Percentiles rank a stretch among this genome's conserved stretches.
These are phyloP conservation scores for Colletotrichum siamense DNA, from an alignment of 2,329 filamentous ascomycete genomes.

Conservation along the genomic window DNA sequence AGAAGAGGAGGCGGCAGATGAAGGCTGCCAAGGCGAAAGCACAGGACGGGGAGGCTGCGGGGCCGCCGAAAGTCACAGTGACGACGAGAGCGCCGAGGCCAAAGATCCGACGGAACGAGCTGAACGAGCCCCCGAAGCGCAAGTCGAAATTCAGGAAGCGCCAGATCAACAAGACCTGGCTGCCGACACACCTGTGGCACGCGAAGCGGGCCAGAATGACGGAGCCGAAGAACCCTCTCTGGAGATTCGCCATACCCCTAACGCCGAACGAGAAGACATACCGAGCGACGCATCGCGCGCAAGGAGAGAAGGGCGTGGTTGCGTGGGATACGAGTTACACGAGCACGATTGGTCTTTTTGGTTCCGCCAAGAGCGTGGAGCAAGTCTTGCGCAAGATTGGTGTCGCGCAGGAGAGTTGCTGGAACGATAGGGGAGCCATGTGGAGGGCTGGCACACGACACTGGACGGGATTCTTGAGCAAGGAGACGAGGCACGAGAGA, in stretches of 20 bases:
- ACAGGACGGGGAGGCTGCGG: constrained; percentile 31
- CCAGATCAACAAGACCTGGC: constrained; percentile 88
- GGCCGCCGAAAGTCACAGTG: constrained; percentile 33
- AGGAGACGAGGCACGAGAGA: constrained; percentile 56
- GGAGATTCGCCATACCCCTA: constrained; percentile 86
- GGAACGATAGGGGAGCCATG: constrained; percentile 68
- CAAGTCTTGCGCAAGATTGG: constrained; percentile 71
- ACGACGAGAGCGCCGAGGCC: constrained; percentile 54
- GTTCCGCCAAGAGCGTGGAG: constrained; percentile 66
- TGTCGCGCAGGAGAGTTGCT: constrained; percentile 63
- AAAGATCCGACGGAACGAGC: constrained; percentile 72
- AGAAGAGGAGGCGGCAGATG: constrained; percentile 52
- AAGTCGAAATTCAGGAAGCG: constrained; percentile 80
- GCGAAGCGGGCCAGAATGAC: constrained; percentile 93
- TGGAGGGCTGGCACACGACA: constrained; percentile 67
- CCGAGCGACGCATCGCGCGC: constrained; percentile 82
- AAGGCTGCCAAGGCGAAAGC: constrained; percentile 36
- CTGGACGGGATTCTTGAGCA: constrained; percentile 56
- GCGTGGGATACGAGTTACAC: constrained; percentile 96
- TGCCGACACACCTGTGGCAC: constrained; percentile 94
- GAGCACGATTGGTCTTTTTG: constrained; percentile 82
- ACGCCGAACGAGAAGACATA: constrained; percentile 92
- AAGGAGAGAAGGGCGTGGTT: constrained; percentile 76
- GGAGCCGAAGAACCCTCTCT: constrained; percentile 76
- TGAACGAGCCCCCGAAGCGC: constrained; percentile 64